Evolutionary conservation across 2,329 filamentous ascomycete genomes (phyloP).

Genomic region (Zymoseptoria ardabiliae): DNA sequence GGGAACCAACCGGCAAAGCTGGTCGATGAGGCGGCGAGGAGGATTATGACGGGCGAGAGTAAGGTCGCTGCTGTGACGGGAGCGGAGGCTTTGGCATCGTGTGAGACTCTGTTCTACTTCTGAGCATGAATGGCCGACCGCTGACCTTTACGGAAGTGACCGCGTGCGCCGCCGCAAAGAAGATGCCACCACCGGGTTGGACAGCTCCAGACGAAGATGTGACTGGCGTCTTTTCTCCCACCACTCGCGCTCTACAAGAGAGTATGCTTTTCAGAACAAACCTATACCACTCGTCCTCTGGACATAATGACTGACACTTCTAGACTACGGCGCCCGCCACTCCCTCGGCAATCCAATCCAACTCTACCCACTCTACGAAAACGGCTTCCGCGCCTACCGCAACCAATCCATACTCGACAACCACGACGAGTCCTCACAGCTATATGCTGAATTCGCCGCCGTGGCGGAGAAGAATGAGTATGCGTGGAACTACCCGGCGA

Average conservation of each 20-base stretch:
- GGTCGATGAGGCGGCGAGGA: conserved; percentile 56
- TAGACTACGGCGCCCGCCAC: conserved; percentile 51
- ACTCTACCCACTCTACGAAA: conserved; percentile 61
- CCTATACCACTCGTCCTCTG: no score
- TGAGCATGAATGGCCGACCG: neutral
- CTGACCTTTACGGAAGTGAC: conserved; percentile 35
- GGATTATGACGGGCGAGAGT: conserved; percentile 47
- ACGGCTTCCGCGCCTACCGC: conserved; percentile 51
- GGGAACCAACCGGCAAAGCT: conserved; percentile 56
- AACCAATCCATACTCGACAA: conserved; percentile 50
- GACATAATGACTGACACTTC: conserved; percentile 6
- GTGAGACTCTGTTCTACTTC: conserved; percentile 31
- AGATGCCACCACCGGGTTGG: conserved; percentile 56
- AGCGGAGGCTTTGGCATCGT: conserved; percentile 57
- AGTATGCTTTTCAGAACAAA: no score
- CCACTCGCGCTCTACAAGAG: conserved; percentile 36
- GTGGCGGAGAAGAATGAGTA: conserved; percentile 47
- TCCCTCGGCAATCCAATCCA: conserved; percentile 57
- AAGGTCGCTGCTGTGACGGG: conserved; percentile 55
- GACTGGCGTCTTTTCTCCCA: conserved; percentile 44
- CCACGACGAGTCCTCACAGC: conserved; percentile 48
- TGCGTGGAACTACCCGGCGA: conserved; percentile 51
- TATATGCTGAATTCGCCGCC: conserved; percentile 56
- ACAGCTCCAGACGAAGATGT: conserved; percentile 42
- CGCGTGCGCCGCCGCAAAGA: conserved; percentile 45